Evolutionary conservation across 805 yeast genomes (phyloP), one percentile per base, ranked within the genome.

Genomic region (Hanseniaspora clermontiae): DNA sequence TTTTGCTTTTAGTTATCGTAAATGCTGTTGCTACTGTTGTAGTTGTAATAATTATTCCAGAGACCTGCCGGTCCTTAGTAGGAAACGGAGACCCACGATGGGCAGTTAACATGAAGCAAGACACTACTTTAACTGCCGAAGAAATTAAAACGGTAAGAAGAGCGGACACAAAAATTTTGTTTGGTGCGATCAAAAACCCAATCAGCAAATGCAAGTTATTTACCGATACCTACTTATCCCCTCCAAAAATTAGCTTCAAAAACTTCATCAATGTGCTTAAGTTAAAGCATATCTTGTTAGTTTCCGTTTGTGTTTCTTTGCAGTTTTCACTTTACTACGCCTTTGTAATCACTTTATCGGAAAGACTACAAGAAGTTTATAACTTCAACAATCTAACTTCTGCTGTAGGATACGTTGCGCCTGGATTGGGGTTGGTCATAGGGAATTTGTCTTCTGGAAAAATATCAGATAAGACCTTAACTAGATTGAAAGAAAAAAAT

Each of bases 1-100:
- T 85, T 66, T 82, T 95, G 77, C 79, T 86, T 54, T 71, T 87
- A 61, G 83, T 83, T 12, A 83, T 87, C 20, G 67, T 84, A 58
- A 78, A 87, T 1, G 86, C 82, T 1, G 64, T 75, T 24, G 79
- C 78, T 24, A 70, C 78, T 12, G 12, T 79, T 0, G 57, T 78
- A 53, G 76, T 87, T 10, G 51, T 80, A 6, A 74, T 84, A 49
- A 70, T 76, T 5, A 70, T 88, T 17, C 96, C 97, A 0, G 97
- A 89, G 64, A 89, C 96, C 0, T 70, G 87, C 46, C 72, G 90
- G 53, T 72, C 73, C 43, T 79, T 79, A 43, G 87, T 83, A 52
- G 80, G 80, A 17, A 70, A 77, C 60, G 80, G 80, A 5, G 79
- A 71, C 50, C 64, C 64, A 32, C 58, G 59, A 24, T 69, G 72